Conservation (phyloP, 257 asterid genomes). For the Euphrasia confusa region DNA sequence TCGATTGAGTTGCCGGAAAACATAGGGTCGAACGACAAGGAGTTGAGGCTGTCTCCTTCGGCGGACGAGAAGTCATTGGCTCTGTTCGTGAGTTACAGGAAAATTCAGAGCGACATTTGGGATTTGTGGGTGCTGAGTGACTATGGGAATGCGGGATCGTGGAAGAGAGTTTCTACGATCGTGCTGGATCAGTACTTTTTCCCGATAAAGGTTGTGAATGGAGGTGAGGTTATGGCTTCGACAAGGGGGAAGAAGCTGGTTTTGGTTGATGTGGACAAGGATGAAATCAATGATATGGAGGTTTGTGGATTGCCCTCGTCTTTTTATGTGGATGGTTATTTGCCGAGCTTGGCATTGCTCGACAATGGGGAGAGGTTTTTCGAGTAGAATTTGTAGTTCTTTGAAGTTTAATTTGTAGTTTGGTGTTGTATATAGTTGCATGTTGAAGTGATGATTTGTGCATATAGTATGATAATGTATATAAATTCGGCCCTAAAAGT, state of each 20-base stretch:
- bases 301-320: conserved; percentile 31
- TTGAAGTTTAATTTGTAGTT: too few species aligned
- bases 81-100: conserved; percentile 24
- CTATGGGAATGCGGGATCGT: conserved; percentile 32
- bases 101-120: conserved; percentile 28
- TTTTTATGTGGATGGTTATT: conserved; percentile 21
- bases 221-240: conserved; percentile 24
- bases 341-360: conserved; percentile 38
- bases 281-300: conserved; percentile 21
- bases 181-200: conserved; percentile 16
- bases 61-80: conserved; percentile 27
- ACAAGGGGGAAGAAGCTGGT: conserved; percentile 26
- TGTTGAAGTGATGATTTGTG: too few species aligned
- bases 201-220: conserved; percentile 30
- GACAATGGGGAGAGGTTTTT: conserved; percentile 13
- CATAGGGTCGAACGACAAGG: conserved; percentile 19
- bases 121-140: conserved; percentile 38
- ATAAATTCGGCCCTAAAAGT: too few species aligned
- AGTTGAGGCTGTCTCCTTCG: conserved; percentile 24
- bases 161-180: conserved; percentile 24
- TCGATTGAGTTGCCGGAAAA: conserved; percentile 30
- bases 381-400: too few species aligned
- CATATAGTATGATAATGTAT: too few species aligned
- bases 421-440: too few species aligned
- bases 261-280: conserved; percentile 29